These are phyloP conservation scores for Debaryomyces coudertii DNA, from an alignment of 1,139 yeast species.

Conservation along the genomic window DNA sequence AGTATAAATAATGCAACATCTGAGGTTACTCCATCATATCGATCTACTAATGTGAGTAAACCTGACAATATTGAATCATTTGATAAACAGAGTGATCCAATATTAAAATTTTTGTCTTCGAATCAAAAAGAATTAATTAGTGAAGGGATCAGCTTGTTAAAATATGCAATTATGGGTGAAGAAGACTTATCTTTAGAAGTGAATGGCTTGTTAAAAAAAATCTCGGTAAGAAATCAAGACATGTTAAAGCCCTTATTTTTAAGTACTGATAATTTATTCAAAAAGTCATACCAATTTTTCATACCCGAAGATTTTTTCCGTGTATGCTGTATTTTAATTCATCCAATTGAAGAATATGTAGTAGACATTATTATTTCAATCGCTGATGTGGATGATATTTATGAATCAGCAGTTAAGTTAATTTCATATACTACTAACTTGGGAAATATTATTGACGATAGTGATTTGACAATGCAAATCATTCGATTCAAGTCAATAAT, in stretches of 20 bases:
- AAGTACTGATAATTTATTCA: slow-evolving; percentile 29
- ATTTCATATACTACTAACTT: slow-evolving; percentile 36
- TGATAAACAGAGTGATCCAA: slow-evolving; percentile 38
- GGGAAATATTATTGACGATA: slow-evolving; percentile 36
- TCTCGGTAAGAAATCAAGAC: slow-evolving; percentile 35
- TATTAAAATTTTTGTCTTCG: slow-evolving; percentile 39
- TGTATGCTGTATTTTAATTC: slow-evolving; percentile 32
- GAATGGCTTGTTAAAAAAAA: slow-evolving; percentile 23
- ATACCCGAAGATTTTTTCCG: slow-evolving; percentile 39
- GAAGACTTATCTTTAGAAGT: slow-evolving; percentile 37
- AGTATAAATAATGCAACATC: not conserved
- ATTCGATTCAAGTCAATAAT: slow-evolving; percentile 37
- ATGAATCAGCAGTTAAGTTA: slow-evolving; percentile 30
- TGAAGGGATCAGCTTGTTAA: slow-evolving; percentile 44
- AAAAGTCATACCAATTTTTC: slow-evolving; percentile 30
- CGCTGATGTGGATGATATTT: slow-evolving; percentile 33
- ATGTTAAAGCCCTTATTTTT: slow-evolving; percentile 35
- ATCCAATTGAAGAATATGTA: slow-evolving; percentile 26
- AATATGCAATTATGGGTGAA: slow-evolving; percentile 42
- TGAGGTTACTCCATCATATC: not conserved
- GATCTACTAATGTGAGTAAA: not conserved
- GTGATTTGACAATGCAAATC: slow-evolving; percentile 39
- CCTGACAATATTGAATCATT: slow-evolving; percentile 13
- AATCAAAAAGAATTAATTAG: slow-evolving; percentile 27
- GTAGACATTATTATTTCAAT: slow-evolving; percentile 28